Evolutionary conservation across 1,284 basidiomycete genomes (phyloP).

Genomic region (Spongispora temasekensis): DNA sequence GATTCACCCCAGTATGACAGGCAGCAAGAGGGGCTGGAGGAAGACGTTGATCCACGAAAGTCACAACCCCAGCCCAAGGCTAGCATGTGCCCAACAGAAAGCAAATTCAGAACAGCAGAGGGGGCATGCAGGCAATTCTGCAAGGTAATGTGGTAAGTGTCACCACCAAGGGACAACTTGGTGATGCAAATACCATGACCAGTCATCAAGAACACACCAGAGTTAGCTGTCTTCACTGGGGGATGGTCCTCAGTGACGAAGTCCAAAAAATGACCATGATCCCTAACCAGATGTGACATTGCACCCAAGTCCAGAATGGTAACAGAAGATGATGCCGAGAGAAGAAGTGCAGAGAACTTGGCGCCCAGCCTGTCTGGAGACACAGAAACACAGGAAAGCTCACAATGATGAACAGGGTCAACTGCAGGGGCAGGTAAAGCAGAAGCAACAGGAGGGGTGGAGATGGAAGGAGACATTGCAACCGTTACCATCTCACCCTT

Average conservation of each 20-base stretch:
- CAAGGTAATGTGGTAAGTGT: not conserved
- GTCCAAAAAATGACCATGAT: not conserved
- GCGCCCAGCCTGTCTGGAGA: too few relatives aligned
- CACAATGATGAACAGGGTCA: too few relatives aligned
- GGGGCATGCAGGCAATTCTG: not conserved
- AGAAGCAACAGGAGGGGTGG: too few relatives aligned
- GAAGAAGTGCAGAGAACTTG: too few relatives aligned
- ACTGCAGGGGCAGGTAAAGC: too few relatives aligned
- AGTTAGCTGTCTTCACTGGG: not conserved
- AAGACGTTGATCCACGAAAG: not conserved
- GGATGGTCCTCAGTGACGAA: not conserved
- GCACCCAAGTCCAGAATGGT: slow-evolving; percentile 1
- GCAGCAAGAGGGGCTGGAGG: not conserved
- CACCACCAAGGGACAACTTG: not conserved
- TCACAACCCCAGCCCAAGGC: not conserved
- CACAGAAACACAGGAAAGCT: too few relatives aligned
- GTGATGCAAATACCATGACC: not conserved
- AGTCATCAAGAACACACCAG: not conserved
- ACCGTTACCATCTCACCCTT: too few relatives aligned
- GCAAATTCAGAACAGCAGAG: not conserved
- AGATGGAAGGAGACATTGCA: too few relatives aligned
- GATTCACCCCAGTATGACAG: not conserved
- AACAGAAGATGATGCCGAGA: not conserved
- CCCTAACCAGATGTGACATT: not conserved
- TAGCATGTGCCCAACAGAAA: not conserved